A percentile compares a stretch with the other conserved stretches of the same genome.
phyloP scores from a whole-genome alignment of 108 stramenopile species.

The Cyclotella baltica region DNA sequence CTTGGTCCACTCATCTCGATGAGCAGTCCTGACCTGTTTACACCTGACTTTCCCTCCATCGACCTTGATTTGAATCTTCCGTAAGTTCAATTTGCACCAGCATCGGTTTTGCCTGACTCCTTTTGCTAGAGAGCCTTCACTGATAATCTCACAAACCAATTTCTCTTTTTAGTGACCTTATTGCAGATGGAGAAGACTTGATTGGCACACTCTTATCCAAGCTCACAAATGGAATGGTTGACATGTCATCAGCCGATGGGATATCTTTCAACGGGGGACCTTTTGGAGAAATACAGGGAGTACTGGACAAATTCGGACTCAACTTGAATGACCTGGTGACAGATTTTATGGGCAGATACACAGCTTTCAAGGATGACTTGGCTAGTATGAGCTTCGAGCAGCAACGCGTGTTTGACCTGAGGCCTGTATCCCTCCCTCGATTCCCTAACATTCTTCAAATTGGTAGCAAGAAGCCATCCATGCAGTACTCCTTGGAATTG shows the following conservation, averaged over 20 bases:
- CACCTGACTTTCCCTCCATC: neutral
- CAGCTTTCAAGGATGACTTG: conserved; percentile 11
- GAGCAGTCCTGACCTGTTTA: conserved; percentile 19
- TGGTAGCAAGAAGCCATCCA: conserved; percentile 32
- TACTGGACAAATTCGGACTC: conserved; percentile 29
- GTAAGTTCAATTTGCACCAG: too few relatives aligned
- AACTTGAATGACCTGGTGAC: conserved; percentile 16
- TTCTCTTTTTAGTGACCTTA: conserved; percentile 21
- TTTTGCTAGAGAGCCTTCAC: neutral
- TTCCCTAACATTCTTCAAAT: conserved; percentile 32
- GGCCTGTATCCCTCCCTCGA: conserved; percentile 21
- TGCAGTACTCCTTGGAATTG: conserved; percentile 13
- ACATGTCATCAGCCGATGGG: neutral
- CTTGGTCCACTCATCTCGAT: conserved; percentile 17
- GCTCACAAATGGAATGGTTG: conserved; percentile 9
- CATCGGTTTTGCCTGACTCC: too few relatives aligned
- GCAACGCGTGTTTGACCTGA: conserved; percentile 18
- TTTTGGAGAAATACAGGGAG: conserved; percentile 13
- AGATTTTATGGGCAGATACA: conserved; percentile 4
- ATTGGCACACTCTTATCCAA: conserved; percentile 2
- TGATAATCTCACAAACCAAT: too few relatives aligned
- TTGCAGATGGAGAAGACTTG: conserved; percentile 17
- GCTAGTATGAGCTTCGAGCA: neutral
- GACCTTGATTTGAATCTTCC: conserved; percentile 21
- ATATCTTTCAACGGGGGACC: conserved; percentile 9